Evolutionary conservation across 345 rosid genomes (phyloP).

Genomic region (Adansonia digitata): DNA sequence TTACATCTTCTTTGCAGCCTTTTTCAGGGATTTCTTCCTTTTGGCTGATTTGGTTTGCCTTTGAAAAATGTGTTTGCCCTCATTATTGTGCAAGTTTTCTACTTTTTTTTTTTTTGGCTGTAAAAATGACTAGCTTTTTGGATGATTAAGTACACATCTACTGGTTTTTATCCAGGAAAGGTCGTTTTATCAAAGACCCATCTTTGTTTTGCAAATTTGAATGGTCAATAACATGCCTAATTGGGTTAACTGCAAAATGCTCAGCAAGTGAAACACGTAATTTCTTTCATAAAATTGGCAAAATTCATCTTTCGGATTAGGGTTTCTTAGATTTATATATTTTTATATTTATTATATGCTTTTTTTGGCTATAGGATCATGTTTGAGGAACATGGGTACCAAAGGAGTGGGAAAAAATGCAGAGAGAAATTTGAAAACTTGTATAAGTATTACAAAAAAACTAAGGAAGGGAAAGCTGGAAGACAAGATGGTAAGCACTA

Average conservation of each 20-base stretch:
- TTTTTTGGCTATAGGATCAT: slow-evolving; percentile 46
- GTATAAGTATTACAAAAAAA: too few relatives aligned
- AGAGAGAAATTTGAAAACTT: too few relatives aligned
- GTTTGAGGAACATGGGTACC: slow-evolving; percentile 92
- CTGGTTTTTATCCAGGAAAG: slow-evolving; percentile 2
- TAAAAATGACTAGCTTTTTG: slow-evolving; percentile 19
- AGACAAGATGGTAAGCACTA: slow-evolving; percentile 98
- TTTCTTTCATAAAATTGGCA: neutral
- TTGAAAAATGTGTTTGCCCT: slow-evolving; percentile 30
- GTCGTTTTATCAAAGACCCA: neutral
- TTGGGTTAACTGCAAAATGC: slow-evolving; percentile 13
- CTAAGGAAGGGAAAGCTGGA: slow-evolving; percentile 95
- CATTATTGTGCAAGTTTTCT: slow-evolving; percentile 21
- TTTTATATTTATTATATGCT: neutral
- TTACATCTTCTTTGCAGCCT: slow-evolving; percentile 7
- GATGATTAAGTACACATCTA: slow-evolving; percentile 7
- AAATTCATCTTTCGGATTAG: slow-evolving; percentile 23
- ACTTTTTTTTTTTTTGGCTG: neutral
- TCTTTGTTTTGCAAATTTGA: slow-evolving; percentile 15
- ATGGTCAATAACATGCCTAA: slow-evolving; percentile 5
- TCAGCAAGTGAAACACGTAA: neutral
- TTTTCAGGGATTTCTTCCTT: neutral
- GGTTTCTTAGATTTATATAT: slow-evolving; percentile 13
- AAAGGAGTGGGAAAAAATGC: too few relatives aligned
- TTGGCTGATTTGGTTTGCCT: neutral